Evolutionary conservation across 768 basidiomycete species (phyloP).

Genomic region (Leucosporidium creatinivorum): DNA sequence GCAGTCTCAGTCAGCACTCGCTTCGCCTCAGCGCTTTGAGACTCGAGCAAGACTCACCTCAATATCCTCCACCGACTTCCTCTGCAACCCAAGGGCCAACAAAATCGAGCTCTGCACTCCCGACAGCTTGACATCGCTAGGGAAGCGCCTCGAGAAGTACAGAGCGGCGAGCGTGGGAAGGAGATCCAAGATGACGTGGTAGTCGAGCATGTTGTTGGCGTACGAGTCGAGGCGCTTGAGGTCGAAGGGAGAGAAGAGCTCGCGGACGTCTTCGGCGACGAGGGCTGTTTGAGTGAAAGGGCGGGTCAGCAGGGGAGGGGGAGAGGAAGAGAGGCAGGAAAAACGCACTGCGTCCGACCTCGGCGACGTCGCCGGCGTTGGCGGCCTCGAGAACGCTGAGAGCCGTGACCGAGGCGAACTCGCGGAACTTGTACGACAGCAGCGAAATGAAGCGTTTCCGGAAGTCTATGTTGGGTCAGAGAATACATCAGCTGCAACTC

Average conservation of each 20-base stretch:
- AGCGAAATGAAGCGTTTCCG: slow-evolving; percentile 78
- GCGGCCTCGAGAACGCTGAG: slow-evolving; percentile 82
- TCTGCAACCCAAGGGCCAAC: slow-evolving; percentile 78
- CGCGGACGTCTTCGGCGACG: slow-evolving; percentile 51
- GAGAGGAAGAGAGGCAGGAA: not conserved
- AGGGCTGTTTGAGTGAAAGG: slow-evolving; percentile 48
- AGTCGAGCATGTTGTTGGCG: slow-evolving; percentile 91
- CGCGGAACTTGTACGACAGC: slow-evolving; percentile 88
- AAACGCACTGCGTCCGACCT: slow-evolving; percentile 16
- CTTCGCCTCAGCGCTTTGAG: too few species aligned
- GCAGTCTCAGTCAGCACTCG: too few species aligned
- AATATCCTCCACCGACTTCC: slow-evolving; percentile 79
- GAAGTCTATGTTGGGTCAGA: slow-evolving; percentile 58
- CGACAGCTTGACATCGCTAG: slow-evolving; percentile 60
- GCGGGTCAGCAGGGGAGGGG: slow-evolving; percentile 44
- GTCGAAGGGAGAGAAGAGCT: slow-evolving; percentile 80
- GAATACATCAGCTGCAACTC: not conserved
- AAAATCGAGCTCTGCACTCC: slow-evolving; percentile 88
- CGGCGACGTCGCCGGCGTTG: slow-evolving; percentile 44
- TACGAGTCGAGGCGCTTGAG: slow-evolving; percentile 93
- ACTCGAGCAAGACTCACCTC: slow-evolving; percentile 54
- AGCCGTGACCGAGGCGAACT: slow-evolving; percentile 80
- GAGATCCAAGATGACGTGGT: slow-evolving; percentile 89
- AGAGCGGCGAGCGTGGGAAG: slow-evolving; percentile 72
- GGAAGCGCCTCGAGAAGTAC: slow-evolving; percentile 64